Base-by-base conservation (phyloP, 768 basidiomycete genomes). In the Lactifluus piperatus region DNA sequence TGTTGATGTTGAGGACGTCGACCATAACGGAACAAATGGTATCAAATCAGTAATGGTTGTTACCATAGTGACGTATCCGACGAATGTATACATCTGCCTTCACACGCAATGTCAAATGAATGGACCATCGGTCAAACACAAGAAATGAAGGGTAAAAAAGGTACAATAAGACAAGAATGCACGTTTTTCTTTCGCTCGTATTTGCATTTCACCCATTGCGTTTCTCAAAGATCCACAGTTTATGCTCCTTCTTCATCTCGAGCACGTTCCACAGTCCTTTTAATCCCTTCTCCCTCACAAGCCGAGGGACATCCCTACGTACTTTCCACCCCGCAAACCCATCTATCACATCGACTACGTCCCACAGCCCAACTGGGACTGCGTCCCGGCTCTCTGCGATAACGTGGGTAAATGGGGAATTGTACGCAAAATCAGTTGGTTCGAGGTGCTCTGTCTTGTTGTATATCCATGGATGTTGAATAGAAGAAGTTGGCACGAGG, bases 361-460 rank as follows among this genome's bases (percentile, higher is more conserved):
- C 64, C 85, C 83, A 86, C 27, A 64, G 37, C 20, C 61, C 55
- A 55, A 65, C 66, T 37, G 60, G 50, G 13, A 56, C 44, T 64
- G 69, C 65, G 37, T 65, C 57, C 54, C 57, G 53, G 45, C 66
- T 64, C 66, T 88, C 86, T 0, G 79, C 70, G 53, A 91, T 82
- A 50, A 84, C 72, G 67, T 91, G 86, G 1, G 88, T 85, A 64
- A 86, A 76, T 7, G 70, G 65, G 7, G 66, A 62, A 11, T 72
- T 63, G 22, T 67, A 65, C 3, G 79, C 74, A 54, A 84, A 73
- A 13, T 72, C 67, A 1, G 58, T 50, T 1, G 76, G 66, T 0
- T 77, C 71, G 36, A 89, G 70, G 30, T 75, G 71, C 70, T 97
- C 94, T 0, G 88, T 86, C 75, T 93, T 95, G 72, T 91, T 81